A percentile compares a stretch with the other conserved stretches of the same genome.
Conservation (phyloP, 345 rosid genomes). For the Euclidium syriacum region DNA sequence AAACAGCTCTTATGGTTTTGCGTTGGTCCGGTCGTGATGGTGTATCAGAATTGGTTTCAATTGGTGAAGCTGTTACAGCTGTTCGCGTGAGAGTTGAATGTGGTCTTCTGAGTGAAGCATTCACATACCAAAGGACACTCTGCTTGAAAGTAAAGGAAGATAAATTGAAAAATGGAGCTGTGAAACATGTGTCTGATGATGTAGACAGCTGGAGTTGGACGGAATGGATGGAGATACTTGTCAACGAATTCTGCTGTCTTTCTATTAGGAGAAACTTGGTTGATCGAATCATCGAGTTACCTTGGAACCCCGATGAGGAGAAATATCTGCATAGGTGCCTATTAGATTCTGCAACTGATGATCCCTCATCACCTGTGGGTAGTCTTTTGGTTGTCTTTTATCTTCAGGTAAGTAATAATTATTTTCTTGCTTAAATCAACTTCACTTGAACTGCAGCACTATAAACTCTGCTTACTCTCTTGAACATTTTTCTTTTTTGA, state of each 20-base stretch:
- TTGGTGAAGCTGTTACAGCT: slow-evolving; percentile 81
- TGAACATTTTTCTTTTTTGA: neutral
- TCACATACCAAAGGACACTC: slow-evolving; percentile 75
- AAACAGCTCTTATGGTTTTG: slow-evolving; percentile 80
- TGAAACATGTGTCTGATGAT: slow-evolving; percentile 32
- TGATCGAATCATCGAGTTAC: slow-evolving; percentile 85
- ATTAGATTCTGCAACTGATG: slow-evolving; percentile 61
- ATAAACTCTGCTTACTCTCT: neutral
- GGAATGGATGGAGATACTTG: slow-evolving; percentile 78
- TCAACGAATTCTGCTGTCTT: slow-evolving; percentile 83
- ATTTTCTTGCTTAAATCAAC: slow-evolving; percentile 1
- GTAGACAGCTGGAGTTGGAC: slow-evolving; percentile 51
- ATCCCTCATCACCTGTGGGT: slow-evolving; percentile 71
- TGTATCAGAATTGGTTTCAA: slow-evolving; percentile 51
- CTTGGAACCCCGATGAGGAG: slow-evolving; percentile 92
- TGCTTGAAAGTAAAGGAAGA: slow-evolving; percentile 65
- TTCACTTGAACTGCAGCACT: neutral
- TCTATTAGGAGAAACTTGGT: slow-evolving; percentile 81
- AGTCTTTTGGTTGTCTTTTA: slow-evolving; percentile 80
- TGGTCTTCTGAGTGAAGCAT: slow-evolving; percentile 92
- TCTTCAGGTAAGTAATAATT: slow-evolving; percentile 67
- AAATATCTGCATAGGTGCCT: slow-evolving; percentile 74
- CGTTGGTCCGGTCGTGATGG: slow-evolving; percentile 91
- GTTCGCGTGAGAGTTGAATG: slow-evolving; percentile 86
- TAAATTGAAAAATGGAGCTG: slow-evolving; percentile 41